These are phyloP conservation scores for Pythium insidiosum DNA, from an alignment of 352 stramenopile species.

Conservation along the genomic window DNA sequence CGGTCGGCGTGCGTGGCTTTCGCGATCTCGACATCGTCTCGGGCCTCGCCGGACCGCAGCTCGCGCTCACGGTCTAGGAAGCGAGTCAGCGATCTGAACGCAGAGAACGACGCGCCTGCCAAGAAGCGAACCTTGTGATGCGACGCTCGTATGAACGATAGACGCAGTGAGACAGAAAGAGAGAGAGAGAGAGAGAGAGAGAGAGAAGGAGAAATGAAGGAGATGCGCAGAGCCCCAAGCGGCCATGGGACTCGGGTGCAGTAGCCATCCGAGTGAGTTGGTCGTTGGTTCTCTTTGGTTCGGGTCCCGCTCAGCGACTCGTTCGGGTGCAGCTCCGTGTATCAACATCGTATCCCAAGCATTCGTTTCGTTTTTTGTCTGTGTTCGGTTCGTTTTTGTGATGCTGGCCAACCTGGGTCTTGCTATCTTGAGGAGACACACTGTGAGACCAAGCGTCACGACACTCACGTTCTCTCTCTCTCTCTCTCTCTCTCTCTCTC, in stretches of 20 bases:
- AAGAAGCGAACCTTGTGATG: no score
- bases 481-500: background rate
- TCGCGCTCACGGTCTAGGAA: constrained; percentile 61
- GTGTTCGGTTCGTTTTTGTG: no score
- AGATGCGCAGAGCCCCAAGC: background rate
- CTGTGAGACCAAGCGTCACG: constrained; percentile 3
- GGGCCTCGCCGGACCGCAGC: constrained; percentile 32
- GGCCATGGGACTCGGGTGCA: background rate
- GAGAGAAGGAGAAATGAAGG: background rate
- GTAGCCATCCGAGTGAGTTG: background rate
- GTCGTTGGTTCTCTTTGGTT: no score
- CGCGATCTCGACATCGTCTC: constrained; percentile 57
- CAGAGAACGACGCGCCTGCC: no score
- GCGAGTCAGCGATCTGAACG: no score
- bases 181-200: constrained; percentile 1
- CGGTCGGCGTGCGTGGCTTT: constrained; percentile 75
- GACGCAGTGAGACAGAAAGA: background rate
- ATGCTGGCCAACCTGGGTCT: no score
- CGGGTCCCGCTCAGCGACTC: no score
- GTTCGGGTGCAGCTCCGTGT: no score
- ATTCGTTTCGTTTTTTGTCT: no score
- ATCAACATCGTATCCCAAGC: no score
- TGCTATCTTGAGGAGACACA: background rate
- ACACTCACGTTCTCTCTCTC: background rate
- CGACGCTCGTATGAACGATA: background rate